Conservation (phyloP, 2,329 filamentous ascomycete genomes). For the Furcasterigmium furcatum region DNA sequence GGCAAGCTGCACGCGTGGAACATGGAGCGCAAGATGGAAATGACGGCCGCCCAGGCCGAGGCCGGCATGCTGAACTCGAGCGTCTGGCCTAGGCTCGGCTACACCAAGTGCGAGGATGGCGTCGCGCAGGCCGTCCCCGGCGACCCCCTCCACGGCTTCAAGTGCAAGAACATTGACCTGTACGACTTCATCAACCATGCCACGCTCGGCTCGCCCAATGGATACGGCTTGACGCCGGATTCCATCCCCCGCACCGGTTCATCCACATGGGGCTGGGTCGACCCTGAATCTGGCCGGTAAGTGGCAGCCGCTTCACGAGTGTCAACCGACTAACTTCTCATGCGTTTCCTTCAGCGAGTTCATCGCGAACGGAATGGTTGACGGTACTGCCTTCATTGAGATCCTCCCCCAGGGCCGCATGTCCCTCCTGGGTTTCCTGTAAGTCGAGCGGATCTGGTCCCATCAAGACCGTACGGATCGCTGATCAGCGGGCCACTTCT, state of each 20-base stretch:
- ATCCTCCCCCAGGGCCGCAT: constrained; percentile 34
- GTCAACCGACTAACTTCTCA: neutral
- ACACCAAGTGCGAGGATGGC: constrained; percentile 10
- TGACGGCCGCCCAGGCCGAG: constrained; percentile 2
- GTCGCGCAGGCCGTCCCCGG: constrained; percentile 12
- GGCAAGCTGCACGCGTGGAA: constrained; percentile 11
- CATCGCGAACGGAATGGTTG: constrained; percentile 16
- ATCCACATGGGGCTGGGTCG: constrained; percentile 38
- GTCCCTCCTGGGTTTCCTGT: constrained; percentile 36
- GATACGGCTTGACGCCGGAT: constrained; percentile 1
- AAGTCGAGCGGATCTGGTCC: neutral
- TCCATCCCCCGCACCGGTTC: constrained; percentile 17
- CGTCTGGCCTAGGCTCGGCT: constrained; percentile 5
- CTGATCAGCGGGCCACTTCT: neutral
- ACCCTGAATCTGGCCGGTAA: constrained; percentile 27
- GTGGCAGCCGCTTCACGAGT: too few species aligned
- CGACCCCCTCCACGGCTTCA: constrained; percentile 12
- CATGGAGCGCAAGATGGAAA: constrained; percentile 11
- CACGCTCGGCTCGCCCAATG: constrained; percentile 39
- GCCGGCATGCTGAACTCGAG: constrained; percentile 16
- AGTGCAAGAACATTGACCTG: constrained; percentile 22
- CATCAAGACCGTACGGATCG: neutral
- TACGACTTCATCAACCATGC: constrained; percentile 52
- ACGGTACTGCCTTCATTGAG: constrained; percentile 40
- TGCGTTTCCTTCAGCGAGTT: constrained; percentile 6